phyloP scores from a whole-genome alignment of 2,329 filamentous ascomycete species.

The Sordariomycetes sp. region DNA sequence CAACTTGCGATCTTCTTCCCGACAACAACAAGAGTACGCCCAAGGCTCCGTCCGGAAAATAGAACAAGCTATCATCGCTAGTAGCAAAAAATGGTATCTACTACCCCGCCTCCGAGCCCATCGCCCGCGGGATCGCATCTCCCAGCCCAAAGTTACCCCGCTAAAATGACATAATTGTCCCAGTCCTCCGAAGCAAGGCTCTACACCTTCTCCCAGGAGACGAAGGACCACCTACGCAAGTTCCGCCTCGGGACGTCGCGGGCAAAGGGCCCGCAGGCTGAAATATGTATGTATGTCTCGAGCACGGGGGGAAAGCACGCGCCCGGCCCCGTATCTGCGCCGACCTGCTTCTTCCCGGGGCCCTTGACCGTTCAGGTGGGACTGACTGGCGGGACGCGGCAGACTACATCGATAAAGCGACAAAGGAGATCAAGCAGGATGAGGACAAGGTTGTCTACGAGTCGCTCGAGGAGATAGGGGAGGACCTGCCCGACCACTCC shows the following conservation, averaged over 20 bases:
- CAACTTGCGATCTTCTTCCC: background rate
- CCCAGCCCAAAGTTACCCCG: constrained; percentile 1
- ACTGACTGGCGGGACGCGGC: background rate
- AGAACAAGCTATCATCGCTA: background rate
- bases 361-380: background rate
- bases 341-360: background rate
- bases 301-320: background rate
- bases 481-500: constrained; percentile 85
- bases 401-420: constrained; percentile 51
- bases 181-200: constrained; percentile 71
- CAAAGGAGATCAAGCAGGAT: constrained; percentile 76
- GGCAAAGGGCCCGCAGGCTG: constrained; percentile 73
- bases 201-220: constrained; percentile 86
- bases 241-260: constrained; percentile 87
- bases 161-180: constrained; percentile 3
- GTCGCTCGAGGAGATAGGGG: constrained; percentile 65
- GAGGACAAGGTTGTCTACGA: constrained; percentile 67
- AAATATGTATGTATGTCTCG: constrained; percentile 66
- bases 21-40: background rate
- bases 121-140: background rate
- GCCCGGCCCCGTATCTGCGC: background rate
- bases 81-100: background rate
- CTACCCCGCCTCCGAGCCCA: background rate
- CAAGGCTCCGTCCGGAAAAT: background rate
- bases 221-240: constrained; percentile 80